Base-by-base conservation (phyloP, 148 eudicot species). In the Polygonum maritimum region DNA sequence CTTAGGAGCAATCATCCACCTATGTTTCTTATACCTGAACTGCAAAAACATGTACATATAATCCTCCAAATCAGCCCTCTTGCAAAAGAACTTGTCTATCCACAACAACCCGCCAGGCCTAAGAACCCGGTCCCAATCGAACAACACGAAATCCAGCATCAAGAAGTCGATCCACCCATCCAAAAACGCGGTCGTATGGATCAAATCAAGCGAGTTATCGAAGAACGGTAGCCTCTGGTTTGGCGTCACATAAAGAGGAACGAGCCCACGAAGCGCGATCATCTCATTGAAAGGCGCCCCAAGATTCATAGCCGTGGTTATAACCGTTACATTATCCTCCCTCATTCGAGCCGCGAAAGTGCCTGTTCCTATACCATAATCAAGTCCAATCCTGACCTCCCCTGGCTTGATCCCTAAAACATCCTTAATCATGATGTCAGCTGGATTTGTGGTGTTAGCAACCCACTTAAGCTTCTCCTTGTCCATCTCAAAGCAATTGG, bases 31-130 rank as follows among this genome's bases (percentile, higher is more conserved):
- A 83, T 95, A 90, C 85, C 99, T 89, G 83, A 95, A 96, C 82
- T 96, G 97, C 87, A 92, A 83, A 84, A 95, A 90, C 97, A 95
- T 88, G 87, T 95, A 92, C 97, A 91, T 91, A 71, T 92, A 96
- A 75, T 96, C 99, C 83, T 96, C 99, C 48, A 91, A 69, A 72
- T 91, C 97, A 48, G 82, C 87, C 76, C 90, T 86, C 2, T 85
- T 87, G 57, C 98, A 92, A 70, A 92, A 96, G 87, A 96, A 92
- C 58, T 83, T 86, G 69, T 96, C 99, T 21, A 96, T 85, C 99
- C 98, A 92, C 77, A 96, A 70, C 84, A 96, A 86, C 36, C 99
- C 99, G 6, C 99, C 99, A 0, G 99, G 99, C 80, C 99, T 91
- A 26, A 96, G 81, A 63, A 96, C 78, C 40, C 98, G 83, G 71